A percentile compares a stretch with the other conserved stretches of the same genome.
Conservation (phyloP, 2,329 filamentous ascomycete genomes). For the Curvularia lunata region DNA sequence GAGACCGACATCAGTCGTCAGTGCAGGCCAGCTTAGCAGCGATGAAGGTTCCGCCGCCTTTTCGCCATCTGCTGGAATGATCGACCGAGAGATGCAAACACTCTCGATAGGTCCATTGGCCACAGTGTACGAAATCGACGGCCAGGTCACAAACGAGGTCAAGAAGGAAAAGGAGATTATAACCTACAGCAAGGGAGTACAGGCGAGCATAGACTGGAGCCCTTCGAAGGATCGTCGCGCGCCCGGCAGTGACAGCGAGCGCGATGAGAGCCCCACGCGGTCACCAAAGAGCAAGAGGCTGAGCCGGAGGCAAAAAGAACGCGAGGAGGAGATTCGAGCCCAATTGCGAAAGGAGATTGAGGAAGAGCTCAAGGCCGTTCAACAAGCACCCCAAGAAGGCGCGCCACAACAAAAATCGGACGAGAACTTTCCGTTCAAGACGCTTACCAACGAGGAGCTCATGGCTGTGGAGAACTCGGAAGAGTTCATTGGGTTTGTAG, state of each 20-base stretch:
- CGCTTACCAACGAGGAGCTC: slow-evolving; percentile 82
- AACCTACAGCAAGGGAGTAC: slow-evolving; percentile 96
- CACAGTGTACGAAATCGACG: slow-evolving; percentile 81
- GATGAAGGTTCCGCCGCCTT: slow-evolving; percentile 55
- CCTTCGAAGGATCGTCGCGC: slow-evolving; percentile 60
- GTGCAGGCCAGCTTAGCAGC: slow-evolving; percentile 79
- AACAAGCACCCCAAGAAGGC: slow-evolving; percentile 51
- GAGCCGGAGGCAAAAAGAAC: slow-evolving; percentile 78
- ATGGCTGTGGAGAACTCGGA: slow-evolving; percentile 89
- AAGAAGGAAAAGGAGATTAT: slow-evolving; percentile 74
- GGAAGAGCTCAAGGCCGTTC: slow-evolving; percentile 79
- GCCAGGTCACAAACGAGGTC: slow-evolving; percentile 74
- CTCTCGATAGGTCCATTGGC: slow-evolving; percentile 75
- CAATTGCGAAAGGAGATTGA: slow-evolving; percentile 89
- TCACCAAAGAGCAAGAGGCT: slow-evolving; percentile 69
- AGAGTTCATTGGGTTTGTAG: slow-evolving; percentile 94
- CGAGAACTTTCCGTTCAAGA: slow-evolving; percentile 74
- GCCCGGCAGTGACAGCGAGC: slow-evolving; percentile 62
- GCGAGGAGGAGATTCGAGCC: slow-evolving; percentile 87
- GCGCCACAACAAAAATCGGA: slow-evolving; percentile 54
- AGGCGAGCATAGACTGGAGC: slow-evolving; percentile 80
- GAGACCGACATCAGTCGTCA: slow-evolving; percentile 85
- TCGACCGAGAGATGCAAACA: slow-evolving; percentile 64
- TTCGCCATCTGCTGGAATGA: slow-evolving; percentile 35
- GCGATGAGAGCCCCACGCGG: slow-evolving; percentile 66